Evolutionary conservation across 75 land plant species (phyloP), one percentile per base, ranked within the genome.

Genomic region (Sequoiadendron giganteum): DNA sequence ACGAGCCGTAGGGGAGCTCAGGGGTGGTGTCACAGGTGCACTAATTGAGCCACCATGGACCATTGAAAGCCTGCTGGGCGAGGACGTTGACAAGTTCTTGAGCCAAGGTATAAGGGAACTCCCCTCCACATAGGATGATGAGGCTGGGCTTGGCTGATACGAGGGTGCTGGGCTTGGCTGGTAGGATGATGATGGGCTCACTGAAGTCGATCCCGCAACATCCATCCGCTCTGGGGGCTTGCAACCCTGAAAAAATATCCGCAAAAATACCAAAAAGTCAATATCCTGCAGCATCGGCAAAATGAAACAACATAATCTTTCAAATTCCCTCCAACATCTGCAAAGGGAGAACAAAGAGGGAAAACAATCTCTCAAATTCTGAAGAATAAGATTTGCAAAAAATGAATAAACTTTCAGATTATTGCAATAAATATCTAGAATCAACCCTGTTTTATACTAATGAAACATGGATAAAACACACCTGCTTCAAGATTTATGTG

Each of bases 1-100:
- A 34, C 95, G 90, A 34, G 91, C 88, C 13, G 96, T 94, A 19
- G 99, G 98, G 19, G 99, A 96, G 86, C 95, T 94, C 21, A 94
- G 87, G 2, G 99, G 99, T 19, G 99, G 99, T 11, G 98, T 97
- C 42, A 97, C 95, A 3, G 99, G 99, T 16, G 99, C 99, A 83
- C 99, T 97, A 73, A 93, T 90, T 0, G 96, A 92, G 56, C 95
- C 90, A 0, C 92, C 92, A 32, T 88, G 88, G 30, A 91, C 89
- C 30, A 75, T 21, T 0, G 90, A 87, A 0, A 90, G 55, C 82
- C 87, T 88, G 54, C 92, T 82, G 10, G 92, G 88, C 9, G 89
- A 56, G 11, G 93, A 78, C 1, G 96, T 93, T 8, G 95, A 94
- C 49, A 96, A 93, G 86, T 93, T 96, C 81, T 96, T 95, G 18